Conservation (phyloP, 768 basidiomycete species). For the Phanerochaete sordida region DNA sequence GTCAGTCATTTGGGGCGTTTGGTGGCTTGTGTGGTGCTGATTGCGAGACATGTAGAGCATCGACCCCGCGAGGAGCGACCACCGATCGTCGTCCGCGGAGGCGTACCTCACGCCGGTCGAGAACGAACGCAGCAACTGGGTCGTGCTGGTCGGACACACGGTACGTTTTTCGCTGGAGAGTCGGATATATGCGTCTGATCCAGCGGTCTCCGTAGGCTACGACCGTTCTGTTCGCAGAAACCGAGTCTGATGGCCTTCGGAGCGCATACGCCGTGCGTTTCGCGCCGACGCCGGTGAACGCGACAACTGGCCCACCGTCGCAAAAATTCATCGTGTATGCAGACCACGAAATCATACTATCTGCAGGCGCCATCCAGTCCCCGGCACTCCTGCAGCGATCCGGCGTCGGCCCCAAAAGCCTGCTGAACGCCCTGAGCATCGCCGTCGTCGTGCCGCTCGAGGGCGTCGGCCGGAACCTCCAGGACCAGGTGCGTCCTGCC, state of each 20-base stretch:
- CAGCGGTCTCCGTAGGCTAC: not conserved
- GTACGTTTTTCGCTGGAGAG: too few species aligned
- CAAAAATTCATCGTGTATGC: constrained; percentile 36
- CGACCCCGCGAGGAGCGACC: not conserved
- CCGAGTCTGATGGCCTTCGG: not conserved
- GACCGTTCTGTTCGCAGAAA: not conserved
- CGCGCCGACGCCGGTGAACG: not conserved
- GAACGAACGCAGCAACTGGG: constrained; percentile 41
- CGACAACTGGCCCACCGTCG: not conserved
- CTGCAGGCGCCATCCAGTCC: constrained; percentile 46
- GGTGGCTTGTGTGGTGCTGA: too few species aligned
- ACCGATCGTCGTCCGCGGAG: constrained; percentile 50
- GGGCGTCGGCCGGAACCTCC: constrained; percentile 52
- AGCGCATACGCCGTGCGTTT: not conserved
- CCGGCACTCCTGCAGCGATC: constrained; percentile 48
- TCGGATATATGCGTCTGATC: too few species aligned
- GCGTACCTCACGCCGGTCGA: constrained; percentile 57
- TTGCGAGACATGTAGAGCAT: not conserved
- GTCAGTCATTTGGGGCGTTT: not conserved
- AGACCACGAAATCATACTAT: constrained; percentile 47
- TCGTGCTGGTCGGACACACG: constrained; percentile 34
- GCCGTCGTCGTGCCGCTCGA: constrained; percentile 39
- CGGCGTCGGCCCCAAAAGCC: constrained; percentile 48
- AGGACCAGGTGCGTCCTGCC: constrained; percentile 37
- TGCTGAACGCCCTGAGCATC: constrained; percentile 47